Base-by-base conservation (phyloP, 805 yeast species). In the Starmerella bombi region DNA sequence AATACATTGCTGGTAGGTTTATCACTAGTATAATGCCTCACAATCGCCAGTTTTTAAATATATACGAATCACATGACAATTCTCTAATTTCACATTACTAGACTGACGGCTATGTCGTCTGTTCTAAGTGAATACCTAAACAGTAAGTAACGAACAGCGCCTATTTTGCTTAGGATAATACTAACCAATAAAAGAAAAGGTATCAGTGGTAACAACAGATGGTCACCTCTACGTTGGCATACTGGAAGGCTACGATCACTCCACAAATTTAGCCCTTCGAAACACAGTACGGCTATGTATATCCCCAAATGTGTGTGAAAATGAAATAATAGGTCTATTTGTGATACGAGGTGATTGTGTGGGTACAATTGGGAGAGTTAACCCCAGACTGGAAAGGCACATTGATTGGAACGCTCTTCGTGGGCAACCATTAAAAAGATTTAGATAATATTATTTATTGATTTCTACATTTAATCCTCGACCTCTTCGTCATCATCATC, bases 341-440 rank as follows among this genome's bases (percentile, higher is more conserved):
- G 38, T 61, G 17, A 33, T 61, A 9, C 53, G 65, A 15, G 65
- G 65, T 3, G 65, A 61, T 27, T 42, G 52, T 28, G 61, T 61
- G 9, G 59, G 57, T 2, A 32, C 53, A 4, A 48, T 60, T 38
- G 65, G 65, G 4, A 45, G 53, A 25, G 49, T 59, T 4, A 63
- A 61, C 18, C 48, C 46, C 4, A 55, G 52, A 20, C 37, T 50
- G 12, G 64, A 61, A n/a, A 42, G 46, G 1, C 41, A 48, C 14
- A 53, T 56, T n/a, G 58, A 61, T 23, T 61, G 65, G 65, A 33
- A 49, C 14, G 46, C 48, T 28, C 56, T 61, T 1, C 37, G 56
- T 12, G 57, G 53, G 14, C 35, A 44, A n/a, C 27, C 29, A 5
- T 35, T 50, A 25, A 47, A 16, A 30, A 25, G 49, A n/a, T 32